Evolutionary conservation across 129 eudicot genomes (phyloP), one percentile per base, ranked within the genome.

Genomic region (Flaveria sonorensis): DNA sequence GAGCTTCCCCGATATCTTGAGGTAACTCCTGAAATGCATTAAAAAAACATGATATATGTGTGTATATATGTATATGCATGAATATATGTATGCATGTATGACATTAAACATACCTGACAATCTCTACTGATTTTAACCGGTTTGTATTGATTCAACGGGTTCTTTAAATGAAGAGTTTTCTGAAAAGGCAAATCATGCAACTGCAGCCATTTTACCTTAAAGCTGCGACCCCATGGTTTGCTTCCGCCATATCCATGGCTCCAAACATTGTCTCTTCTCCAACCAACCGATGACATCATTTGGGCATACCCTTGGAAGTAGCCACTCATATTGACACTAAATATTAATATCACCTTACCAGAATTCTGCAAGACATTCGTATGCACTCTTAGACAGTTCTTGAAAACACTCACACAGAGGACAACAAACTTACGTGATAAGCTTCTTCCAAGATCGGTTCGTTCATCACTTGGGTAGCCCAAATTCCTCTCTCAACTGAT

Each of bases 51-150:
- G 30, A 82, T 24, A 63, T 62, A 28, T 26, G 14, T 61, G 4
- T 24, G 5, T 20, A 2, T 11, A 24, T 23, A 11, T 28, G 10
- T 30, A 14, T 63, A 13, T 13, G 18, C 18, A 63, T 14, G 45
- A 0, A 30, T 63, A 21, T 12, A 62, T 12, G 4, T 7, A 62
- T 14, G 69, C 6, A 63, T 30, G 69, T 11, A 26, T 12, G 40
- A 30, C 46, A 63, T 14, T 63, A 62, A 62, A 39, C 50, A 46
- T 76, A 90, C 98, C 98, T 93, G 98, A 81, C 98, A 93, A 77
- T 93, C 98, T 77, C 98, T 89, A 78, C 98, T 93, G 74, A 93
- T 90, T 91, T 93, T 93, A 60, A 93, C 97, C 79, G 98, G 98
- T 81, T 91, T 93, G 81, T 72, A 84, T 7, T 93, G 81, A 86